These are phyloP conservation scores for Rugonectria rugulosa DNA, from an alignment of 2,329 filamentous ascomycete genomes.

Conservation along the genomic window DNA sequence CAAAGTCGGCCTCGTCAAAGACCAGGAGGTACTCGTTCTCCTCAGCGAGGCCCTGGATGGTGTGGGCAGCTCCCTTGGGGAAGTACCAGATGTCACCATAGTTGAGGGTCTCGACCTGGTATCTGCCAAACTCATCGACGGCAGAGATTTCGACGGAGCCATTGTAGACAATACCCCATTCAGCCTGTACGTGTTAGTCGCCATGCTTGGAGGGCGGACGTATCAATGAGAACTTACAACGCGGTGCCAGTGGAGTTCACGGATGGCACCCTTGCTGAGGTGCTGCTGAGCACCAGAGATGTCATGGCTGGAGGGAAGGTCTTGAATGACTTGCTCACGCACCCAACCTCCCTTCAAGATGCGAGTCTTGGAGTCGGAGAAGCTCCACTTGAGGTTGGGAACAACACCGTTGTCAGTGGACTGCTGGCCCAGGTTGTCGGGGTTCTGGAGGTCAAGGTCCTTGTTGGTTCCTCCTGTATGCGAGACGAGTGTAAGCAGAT, in stretches of 20 bases:
- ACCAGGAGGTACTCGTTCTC: slow-evolving; percentile 73
- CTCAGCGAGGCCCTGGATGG: slow-evolving; percentile 69
- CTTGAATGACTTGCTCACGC: slow-evolving; percentile 71
- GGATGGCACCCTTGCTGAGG: slow-evolving; percentile 69
- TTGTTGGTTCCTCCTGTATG: slow-evolving; percentile 69
- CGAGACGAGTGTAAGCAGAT: neutral
- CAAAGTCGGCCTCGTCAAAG: slow-evolving; percentile 73
- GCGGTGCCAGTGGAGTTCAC: slow-evolving; percentile 73
- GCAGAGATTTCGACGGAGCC: slow-evolving; percentile 66
- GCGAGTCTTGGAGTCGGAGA: slow-evolving; percentile 71
- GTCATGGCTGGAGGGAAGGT: slow-evolving; percentile 70
- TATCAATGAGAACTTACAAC: slow-evolving; percentile 56
- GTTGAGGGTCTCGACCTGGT: slow-evolving; percentile 61
- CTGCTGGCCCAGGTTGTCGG: slow-evolving; percentile 68
- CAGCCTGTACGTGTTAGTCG: slow-evolving; percentile 54
- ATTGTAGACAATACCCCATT: slow-evolving; percentile 70
- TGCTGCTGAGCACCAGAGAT: slow-evolving; percentile 75
- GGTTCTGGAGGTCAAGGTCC: slow-evolving; percentile 67
- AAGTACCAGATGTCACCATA: slow-evolving; percentile 75
- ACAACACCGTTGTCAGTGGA: slow-evolving; percentile 69
- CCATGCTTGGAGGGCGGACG: accelerated
- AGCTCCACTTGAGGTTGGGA: slow-evolving; percentile 74
- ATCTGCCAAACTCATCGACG: slow-evolving; percentile 67
- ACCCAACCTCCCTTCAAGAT: slow-evolving; percentile 72
- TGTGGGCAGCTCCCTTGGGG: slow-evolving; percentile 70